Evolutionary conservation across 441 rosid genomes (phyloP).

Genomic region (Macaranga tanarius): DNA sequence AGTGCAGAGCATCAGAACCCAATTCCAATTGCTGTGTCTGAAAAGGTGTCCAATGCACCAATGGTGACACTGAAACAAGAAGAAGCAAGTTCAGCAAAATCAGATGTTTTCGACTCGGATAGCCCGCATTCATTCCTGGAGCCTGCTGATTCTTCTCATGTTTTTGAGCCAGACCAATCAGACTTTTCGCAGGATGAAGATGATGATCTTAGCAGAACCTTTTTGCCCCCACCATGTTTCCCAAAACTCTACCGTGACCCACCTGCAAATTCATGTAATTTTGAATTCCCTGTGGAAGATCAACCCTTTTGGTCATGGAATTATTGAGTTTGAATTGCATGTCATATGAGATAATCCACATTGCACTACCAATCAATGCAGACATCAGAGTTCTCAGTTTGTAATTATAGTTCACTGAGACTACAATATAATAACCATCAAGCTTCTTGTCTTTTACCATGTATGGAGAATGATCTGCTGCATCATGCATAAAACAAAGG

Average conservation of each 20-base stretch:
- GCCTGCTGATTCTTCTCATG: constrained; percentile 42
- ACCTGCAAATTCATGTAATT: constrained; percentile 35
- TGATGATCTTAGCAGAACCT: constrained; percentile 35
- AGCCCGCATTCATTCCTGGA: constrained; percentile 42
- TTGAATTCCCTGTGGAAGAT: constrained; percentile 47
- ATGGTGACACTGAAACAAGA: constrained; percentile 32
- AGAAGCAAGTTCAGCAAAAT: constrained; percentile 42
- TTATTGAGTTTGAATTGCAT: constrained; percentile 22
- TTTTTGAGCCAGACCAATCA: constrained; percentile 40
- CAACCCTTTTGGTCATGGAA: constrained; percentile 53
- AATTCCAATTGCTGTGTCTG: constrained; percentile 4
- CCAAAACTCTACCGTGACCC: constrained; percentile 30
- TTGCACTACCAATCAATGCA: not conserved
- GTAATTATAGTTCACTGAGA: constrained; percentile 20
- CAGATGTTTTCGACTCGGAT: constrained; percentile 44
- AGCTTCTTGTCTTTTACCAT: not conserved
- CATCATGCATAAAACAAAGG: no score
- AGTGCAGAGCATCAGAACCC: constrained; percentile 21
- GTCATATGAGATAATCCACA: not conserved
- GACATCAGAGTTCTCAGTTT: constrained; percentile 13
- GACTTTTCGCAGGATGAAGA: constrained; percentile 50
- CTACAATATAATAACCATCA: not conserved
- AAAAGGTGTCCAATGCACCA: constrained; percentile 4
- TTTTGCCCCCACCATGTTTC: constrained; percentile 30
- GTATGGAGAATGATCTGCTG: not conserved